A percentile compares a stretch with the other conserved stretches of the same genome.
phyloP scores from a whole-genome alignment of 768 basidiomycete genomes.

The Leccinum aurantiacum region DNA sequence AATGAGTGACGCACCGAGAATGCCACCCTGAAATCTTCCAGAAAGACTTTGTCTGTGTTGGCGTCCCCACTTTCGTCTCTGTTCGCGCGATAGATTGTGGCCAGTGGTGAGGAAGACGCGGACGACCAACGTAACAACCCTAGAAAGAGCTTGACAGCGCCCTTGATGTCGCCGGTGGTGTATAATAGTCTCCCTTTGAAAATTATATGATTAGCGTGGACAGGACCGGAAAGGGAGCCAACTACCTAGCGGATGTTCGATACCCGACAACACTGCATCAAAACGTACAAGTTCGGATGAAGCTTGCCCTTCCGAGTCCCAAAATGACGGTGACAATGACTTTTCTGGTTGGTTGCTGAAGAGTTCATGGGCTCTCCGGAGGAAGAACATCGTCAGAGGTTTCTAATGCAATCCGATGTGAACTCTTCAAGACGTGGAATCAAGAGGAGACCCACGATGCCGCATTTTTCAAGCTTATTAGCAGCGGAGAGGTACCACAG shows the following conservation, averaged over 20 bases:
- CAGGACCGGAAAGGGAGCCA: conserved; percentile 2
- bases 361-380: conserved; percentile 67
- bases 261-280: conserved; percentile 64
- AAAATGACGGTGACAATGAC: conserved; percentile 75
- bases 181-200: conserved; percentile 77
- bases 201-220: conserved; percentile 8
- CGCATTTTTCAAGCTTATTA: conserved; percentile 76
- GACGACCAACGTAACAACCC: conserved; percentile 58
- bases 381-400: conserved; percentile 81
- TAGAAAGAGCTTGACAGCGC: conserved; percentile 78
- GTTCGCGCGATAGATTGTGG: conserved; percentile 18
- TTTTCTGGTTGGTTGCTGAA: conserved; percentile 54
- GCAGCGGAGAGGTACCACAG: conserved; percentile 81
- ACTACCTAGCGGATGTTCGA: conserved; percentile 78
- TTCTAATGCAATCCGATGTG: conserved; percentile 47
- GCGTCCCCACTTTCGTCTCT: conserved; percentile 32
- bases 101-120: conserved; percentile 14
- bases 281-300: conserved; percentile 45
- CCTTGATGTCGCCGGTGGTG: conserved; percentile 80
- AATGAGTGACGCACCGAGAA: conserved; percentile 57
- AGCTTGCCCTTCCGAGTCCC: conserved; percentile 63
- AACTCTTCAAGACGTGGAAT: conserved; percentile 5
- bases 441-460: conserved; percentile 59
- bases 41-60: conserved; percentile 61
- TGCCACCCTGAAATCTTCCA: conserved; percentile 90